Conservation (phyloP, 139 green algal species). For the Chlamydomonas sphaeroides region DNA sequence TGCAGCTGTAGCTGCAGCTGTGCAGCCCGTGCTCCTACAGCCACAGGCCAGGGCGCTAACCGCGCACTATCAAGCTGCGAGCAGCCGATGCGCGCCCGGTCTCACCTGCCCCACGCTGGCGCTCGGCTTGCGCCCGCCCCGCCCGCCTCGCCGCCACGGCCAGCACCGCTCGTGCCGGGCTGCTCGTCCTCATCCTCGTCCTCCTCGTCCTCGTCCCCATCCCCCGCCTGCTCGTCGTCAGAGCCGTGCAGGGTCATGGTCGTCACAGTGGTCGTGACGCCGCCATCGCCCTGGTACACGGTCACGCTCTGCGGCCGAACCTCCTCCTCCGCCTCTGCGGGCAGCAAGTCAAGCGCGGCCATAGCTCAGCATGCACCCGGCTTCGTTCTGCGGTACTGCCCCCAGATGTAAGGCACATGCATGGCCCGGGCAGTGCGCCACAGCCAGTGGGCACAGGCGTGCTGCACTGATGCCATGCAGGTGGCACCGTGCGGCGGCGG, state of each 20-base stretch:
- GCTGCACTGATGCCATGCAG: too few species aligned
- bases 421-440: too few species aligned
- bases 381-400: too few species aligned
- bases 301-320: slow-evolving; percentile 20
- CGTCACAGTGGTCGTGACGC: slow-evolving; percentile 56
- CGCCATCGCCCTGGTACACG: slow-evolving; percentile 49
- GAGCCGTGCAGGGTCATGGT: slow-evolving; percentile 47
- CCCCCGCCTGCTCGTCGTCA: slow-evolving; percentile 3
- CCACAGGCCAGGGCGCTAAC: too few species aligned
- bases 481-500: too few species aligned
- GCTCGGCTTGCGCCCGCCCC: too few species aligned
- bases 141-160: too few species aligned
- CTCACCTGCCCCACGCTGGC: too few species aligned
- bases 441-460: too few species aligned
- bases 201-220: neutral
- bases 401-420: too few species aligned
- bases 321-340: neutral
- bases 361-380: too few species aligned
- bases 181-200: neutral
- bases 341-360: neutral
- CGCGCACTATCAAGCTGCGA: neutral
- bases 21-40: too few species aligned
- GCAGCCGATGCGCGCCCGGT: neutral
- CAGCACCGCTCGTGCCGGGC: neutral
- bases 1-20: neutral